phyloP scores from a whole-genome alignment of 2,329 filamentous ascomycete genomes.

The Cylindrodendrum hubeiense region DNA sequence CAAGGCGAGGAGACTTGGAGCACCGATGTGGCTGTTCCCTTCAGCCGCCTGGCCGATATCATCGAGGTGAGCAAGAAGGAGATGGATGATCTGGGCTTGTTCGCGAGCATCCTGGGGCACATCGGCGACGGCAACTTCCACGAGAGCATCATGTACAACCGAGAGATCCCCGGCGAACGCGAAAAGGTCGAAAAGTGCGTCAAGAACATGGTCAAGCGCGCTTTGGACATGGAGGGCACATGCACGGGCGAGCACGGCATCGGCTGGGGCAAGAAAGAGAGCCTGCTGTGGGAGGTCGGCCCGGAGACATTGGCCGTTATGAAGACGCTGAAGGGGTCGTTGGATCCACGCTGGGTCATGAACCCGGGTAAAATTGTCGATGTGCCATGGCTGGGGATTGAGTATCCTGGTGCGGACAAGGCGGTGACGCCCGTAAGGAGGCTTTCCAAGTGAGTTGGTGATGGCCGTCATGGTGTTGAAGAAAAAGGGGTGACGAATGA shows the following conservation, averaged over 20 bases:
- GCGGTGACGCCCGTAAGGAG: conserved; percentile 42
- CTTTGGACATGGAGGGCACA: conserved; percentile 93
- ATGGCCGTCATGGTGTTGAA: not conserved
- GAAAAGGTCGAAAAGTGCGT: conserved; percentile 85
- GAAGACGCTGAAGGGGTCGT: conserved; percentile 83
- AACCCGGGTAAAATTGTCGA: conserved; percentile 96
- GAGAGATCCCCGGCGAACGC: conserved; percentile 74
- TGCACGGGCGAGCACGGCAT: conserved; percentile 91
- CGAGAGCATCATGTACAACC: conserved; percentile 90
- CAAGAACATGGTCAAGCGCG: conserved; percentile 90
- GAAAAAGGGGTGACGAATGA: not conserved
- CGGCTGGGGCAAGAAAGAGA: conserved; percentile 88
- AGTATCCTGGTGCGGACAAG: conserved; percentile 31
- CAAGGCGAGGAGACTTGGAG: conserved; percentile 81
- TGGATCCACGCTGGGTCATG: conserved; percentile 90
- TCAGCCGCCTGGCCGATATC: conserved; percentile 80
- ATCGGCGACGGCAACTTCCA: conserved; percentile 97
- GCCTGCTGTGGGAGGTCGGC: conserved; percentile 83
- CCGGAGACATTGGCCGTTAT: conserved; percentile 85
- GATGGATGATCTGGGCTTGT: conserved; percentile 86
- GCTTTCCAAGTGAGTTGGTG: conserved; percentile 22
- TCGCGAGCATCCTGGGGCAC: conserved; percentile 89
- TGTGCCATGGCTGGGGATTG: conserved; percentile 55
- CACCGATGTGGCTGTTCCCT: conserved; percentile 87
- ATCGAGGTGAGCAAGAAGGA: conserved; percentile 89